Base-by-base conservation (phyloP, 768 basidiomycete species). In the Lactifluus piperatus region DNA sequence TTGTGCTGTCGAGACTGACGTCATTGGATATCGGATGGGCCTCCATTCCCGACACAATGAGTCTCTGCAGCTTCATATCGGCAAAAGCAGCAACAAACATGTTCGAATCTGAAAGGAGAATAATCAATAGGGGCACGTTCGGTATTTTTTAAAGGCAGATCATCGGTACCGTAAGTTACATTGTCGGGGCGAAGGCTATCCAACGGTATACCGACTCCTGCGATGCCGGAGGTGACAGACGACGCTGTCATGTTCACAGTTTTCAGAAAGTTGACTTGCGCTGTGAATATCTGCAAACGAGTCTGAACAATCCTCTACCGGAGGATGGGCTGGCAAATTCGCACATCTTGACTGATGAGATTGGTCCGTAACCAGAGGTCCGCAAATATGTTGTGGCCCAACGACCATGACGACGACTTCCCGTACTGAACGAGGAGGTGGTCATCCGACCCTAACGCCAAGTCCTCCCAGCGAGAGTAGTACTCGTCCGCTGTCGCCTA, bases 321-420 rank as follows among this genome's bases (percentile, higher is more conserved):
- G 10, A 16, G 20, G 26, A 26, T 14, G 10, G 26, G 29, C 5
- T 5, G 20, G 26, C 2, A 5, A 20, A 27, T 11, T 56, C 62
- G 46, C 32, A 63, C 62, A 22, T 45, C 43, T 3, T 22, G 6
- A 14, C 61, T 44, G 20, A 62, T 52, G 36, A 64, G 39, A 29
- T 34, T 46, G 1, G 60, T 64, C 49, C 39, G 26, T 10, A 64
- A 24, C 63, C 63, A 64, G 18, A 20, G 3, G 54, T 64, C 63
- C 8, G 43, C 60, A 39, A 64, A 64, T 32, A 64, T 51, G 29
- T 62, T 62, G 49, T 64, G 47, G 11, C 56, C 63, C 20, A 62
- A 30, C 16, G 60, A 52, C 63, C 63, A 64, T 7, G 60, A 62
- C 13, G 51, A 52, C 24, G 54, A 27, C 18, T 55, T 26, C 9